A percentile compares a stretch with the other conserved stretches of the same genome.
Conservation (phyloP, 441 rosid genomes). For the Erodium chrysanthum region DNA sequence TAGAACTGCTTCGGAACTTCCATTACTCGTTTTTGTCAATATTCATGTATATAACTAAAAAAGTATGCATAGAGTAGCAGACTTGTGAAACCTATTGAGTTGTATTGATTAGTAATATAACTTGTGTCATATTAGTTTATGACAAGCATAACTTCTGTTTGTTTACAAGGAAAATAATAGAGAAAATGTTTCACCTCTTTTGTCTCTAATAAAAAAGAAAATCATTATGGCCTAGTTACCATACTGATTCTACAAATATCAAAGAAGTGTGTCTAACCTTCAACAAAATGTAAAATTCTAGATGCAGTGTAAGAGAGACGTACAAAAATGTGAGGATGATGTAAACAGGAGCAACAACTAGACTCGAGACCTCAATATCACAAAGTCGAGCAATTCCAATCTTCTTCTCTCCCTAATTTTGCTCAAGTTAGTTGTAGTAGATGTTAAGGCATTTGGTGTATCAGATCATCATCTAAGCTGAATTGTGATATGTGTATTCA, state of each 20-base stretch:
- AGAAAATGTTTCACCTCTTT: too few species aligned
- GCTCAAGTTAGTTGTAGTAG: neutral
- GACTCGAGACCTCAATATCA: neutral
- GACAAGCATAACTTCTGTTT: too few species aligned
- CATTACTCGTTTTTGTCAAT: neutral
- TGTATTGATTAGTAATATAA: too few species aligned
- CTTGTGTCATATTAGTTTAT: too few species aligned
- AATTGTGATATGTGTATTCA: neutral
- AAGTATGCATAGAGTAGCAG: neutral
- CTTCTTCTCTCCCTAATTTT: neutral
- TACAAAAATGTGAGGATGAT: neutral
- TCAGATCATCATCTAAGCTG: constrained; percentile 1
- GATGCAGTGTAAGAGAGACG: neutral
- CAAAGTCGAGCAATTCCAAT: neutral
- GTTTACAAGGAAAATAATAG: too few species aligned
- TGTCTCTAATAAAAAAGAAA: too few species aligned
- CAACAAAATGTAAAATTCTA: neutral
- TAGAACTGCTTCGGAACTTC: neutral
- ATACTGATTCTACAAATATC: too few species aligned
- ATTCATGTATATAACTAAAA: neutral
- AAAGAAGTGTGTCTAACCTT: too few species aligned
- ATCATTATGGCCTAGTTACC: too few species aligned
- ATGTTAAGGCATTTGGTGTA: neutral
- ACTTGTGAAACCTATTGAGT: too few species aligned
- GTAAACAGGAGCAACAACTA: neutral